phyloP scores from a whole-genome alignment of 192 early-diverging fungal species.

The Chytriomyces hyalinus region DNA sequence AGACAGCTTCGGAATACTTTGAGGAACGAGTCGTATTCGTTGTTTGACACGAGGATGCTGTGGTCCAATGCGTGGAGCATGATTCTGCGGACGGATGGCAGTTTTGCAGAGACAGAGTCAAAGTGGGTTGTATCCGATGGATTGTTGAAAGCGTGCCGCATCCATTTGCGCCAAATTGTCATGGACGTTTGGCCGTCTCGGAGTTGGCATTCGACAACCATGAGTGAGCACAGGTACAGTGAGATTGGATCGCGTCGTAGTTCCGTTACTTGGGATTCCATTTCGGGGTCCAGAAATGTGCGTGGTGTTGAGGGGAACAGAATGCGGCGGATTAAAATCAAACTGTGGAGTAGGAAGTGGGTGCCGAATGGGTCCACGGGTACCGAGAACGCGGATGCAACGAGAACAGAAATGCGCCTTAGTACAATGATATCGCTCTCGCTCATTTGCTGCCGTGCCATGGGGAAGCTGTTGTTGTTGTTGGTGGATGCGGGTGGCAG shows the following conservation, averaged over 20 bases:
- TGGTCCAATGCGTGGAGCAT: not conserved
- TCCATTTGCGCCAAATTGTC: not conserved
- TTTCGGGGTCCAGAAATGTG: not conserved
- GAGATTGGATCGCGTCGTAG: not conserved
- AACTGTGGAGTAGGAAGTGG: not conserved
- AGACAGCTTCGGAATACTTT: slow-evolving; percentile 1
- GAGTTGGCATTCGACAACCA: slow-evolving; percentile 4
- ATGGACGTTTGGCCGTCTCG: slow-evolving; percentile 9
- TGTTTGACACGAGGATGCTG: not conserved
- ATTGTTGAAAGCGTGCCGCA: not conserved
- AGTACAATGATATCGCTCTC: slow-evolving; percentile 1
- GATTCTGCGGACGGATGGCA: not conserved
- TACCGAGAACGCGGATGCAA: not conserved
- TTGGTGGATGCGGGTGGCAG: not conserved
- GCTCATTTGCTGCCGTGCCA: not conserved
- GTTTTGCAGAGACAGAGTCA: too few relatives aligned
- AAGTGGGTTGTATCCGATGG: not conserved
- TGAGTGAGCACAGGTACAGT: not conserved
- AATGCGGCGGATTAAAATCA: slow-evolving; percentile 6
- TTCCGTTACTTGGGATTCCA: not conserved
- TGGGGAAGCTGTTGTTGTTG: slow-evolving; percentile 1
- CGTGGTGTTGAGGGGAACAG: slow-evolving; percentile 1
- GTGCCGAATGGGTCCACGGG: slow-evolving; percentile 16
- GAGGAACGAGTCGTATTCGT: slow-evolving; percentile 6
- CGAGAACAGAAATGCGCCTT: not conserved